Evolutionary conservation across 768 basidiomycete species (phyloP).

Genomic region (Trametes sanguinea): DNA sequence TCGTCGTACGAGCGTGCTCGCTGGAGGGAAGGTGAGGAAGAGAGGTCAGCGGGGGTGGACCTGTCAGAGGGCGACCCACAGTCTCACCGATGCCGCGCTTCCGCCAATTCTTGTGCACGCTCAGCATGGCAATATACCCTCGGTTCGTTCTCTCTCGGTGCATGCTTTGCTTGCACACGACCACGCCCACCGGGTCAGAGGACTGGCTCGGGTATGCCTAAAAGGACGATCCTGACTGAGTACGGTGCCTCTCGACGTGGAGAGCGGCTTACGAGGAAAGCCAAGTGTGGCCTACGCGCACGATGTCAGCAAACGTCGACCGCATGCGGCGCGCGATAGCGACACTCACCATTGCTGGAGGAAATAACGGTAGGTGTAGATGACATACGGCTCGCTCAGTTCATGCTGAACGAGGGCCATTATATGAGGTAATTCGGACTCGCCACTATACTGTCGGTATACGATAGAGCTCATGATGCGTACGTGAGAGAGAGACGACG

Average conservation of each 20-base stretch:
- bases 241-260: conserved; percentile 23
- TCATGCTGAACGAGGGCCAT: conserved; percentile 89
- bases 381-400: conserved; percentile 93
- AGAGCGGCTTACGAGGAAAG: conserved; percentile 61
- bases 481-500: background rate
- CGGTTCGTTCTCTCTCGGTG: conserved; percentile 76
- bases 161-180: conserved; percentile 95
- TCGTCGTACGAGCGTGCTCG: conserved; percentile 79
- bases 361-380: conserved; percentile 97
- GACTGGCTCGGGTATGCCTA: conserved; percentile 62
- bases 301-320: conserved; percentile 16
- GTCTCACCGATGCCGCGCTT: conserved; percentile 90
- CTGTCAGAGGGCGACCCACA: conserved; percentile 23
- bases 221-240: conserved; percentile 18
- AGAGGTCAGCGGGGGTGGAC: conserved; percentile 34
- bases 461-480: conserved; percentile 37
- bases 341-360: conserved; percentile 86
- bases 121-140: conserved; percentile 98
- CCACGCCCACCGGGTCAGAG: conserved; percentile 78
- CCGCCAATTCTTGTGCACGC: conserved; percentile 80
- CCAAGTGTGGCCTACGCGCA: conserved; percentile 80
- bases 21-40: conserved; percentile 39
- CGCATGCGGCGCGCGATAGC: too few species aligned
- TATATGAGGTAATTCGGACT: conserved; percentile 78
- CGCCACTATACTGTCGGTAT: conserved; percentile 77